Base-by-base conservation (phyloP, 2,329 filamentous ascomycete genomes). In the Penicillium verrucosum region DNA sequence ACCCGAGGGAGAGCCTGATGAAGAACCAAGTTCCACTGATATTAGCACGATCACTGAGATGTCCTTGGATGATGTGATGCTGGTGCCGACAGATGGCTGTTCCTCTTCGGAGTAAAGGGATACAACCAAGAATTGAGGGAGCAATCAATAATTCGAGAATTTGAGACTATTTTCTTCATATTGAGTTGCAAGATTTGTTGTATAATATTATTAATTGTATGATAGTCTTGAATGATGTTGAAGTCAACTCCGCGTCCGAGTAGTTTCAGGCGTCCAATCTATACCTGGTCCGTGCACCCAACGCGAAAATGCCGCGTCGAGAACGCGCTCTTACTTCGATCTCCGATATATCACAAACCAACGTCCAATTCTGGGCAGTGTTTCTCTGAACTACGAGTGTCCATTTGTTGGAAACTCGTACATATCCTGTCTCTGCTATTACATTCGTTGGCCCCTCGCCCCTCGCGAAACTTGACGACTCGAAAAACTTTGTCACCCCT, bases 231-330 rank as follows among this genome's bases (percentile, higher is more conserved):
- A 49, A 49, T 29, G 37, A 34, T 16, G 36, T 29, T 48, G 7
- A 21, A 46, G 16, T 23, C 16, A 29, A 45, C n/a, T 36, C 12
- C 8, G 3, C 21, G 37, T 27, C 8, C 3, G 1, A 11, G 30
- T 42, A 55, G 47, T 38, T 38, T 11, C 16, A 14, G n/a, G 2
- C 4, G 25, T 38, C 37, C 23, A 48, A 52, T 56, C 10, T 52
- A 56, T 42, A 18, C 5, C 4, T 52, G 54, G 54, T 36, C 54
- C 36, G 54, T 56, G 54, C 54, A 5, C 18, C 11, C 2, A 46
- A 46, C 54, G 42, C 54, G 54, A 51, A 55, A 55, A 56, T 56
- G 48, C 42, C 48, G 36, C 54, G 54, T 42, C 16, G n/a, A 25
- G 21, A 9, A 51, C 49, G 49, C 49, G 40, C 30, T 18, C 38